Percentiles rank a stretch among this genome's conserved stretches.
phyloP scores from a whole-genome alignment of 129 eudicot species.

The Mikania micrantha region DNA sequence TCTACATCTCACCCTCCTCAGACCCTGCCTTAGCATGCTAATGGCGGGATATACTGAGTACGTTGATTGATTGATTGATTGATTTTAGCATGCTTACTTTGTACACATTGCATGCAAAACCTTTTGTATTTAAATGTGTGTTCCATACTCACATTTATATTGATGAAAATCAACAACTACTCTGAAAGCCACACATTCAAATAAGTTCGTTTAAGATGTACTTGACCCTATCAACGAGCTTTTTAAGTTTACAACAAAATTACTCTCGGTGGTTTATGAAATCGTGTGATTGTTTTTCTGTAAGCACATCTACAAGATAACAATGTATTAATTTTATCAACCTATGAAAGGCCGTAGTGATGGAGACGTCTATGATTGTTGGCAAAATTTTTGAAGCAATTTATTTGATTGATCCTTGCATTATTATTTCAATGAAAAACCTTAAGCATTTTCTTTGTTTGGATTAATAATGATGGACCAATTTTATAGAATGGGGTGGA shows the following conservation, averaged over 20 bases:
- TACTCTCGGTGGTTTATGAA: neutral
- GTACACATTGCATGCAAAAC: too few relatives aligned
- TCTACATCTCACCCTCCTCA: too few relatives aligned
- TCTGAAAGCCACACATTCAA: neutral
- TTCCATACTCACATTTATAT: neutral
- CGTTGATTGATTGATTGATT: too few relatives aligned
- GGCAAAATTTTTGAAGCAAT: neutral
- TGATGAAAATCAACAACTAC: neutral
- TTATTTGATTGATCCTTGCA: neutral
- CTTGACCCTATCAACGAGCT: neutral
- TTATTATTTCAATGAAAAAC: neutral
- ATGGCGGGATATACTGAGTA: too few relatives aligned
- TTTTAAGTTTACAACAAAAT: neutral
- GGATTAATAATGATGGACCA: neutral
- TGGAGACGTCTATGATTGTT: neutral
- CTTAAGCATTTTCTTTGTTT: neutral
- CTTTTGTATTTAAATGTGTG: too few relatives aligned
- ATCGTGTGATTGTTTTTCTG: neutral
- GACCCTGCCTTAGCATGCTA: too few relatives aligned
- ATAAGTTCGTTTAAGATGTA: neutral
- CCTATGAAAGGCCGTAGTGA: neutral
- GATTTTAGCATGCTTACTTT: too few relatives aligned
- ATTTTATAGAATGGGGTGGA: neutral
- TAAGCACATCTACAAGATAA: neutral
- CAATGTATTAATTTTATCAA: neutral